Evolutionary conservation across 306 rosid genomes (phyloP).

Genomic region (Dalbergia cultrata): DNA sequence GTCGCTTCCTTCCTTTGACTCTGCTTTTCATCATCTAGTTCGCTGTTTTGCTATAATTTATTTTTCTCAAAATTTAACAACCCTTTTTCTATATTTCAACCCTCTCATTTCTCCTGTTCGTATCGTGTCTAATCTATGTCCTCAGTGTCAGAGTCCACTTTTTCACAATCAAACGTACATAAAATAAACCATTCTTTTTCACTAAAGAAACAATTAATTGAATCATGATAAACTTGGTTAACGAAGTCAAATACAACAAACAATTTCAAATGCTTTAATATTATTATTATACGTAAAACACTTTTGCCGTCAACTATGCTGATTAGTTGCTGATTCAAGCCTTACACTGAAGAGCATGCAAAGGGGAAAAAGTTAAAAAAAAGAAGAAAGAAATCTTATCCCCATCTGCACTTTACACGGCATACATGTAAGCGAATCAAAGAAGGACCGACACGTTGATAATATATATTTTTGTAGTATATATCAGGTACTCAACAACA

Average conservation of each 20-base stretch:
- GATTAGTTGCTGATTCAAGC: constrained; percentile 53
- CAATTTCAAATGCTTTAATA: background rate
- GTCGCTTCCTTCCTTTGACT: constrained; percentile 36
- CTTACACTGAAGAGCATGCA: constrained; percentile 44
- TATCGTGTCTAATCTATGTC: background rate
- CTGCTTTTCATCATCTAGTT: constrained; percentile 10
- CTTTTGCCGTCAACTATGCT: constrained; percentile 35
- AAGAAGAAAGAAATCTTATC: constrained; percentile 58
- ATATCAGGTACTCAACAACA: no score
- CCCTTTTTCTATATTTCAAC: constrained; percentile 16
- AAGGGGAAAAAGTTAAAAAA: constrained; percentile 18
- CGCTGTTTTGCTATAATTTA: background rate
- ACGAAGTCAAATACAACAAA: constrained; percentile 26
- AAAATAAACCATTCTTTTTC: background rate
- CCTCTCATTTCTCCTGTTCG: constrained; percentile 6
- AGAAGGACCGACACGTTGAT: constrained; percentile 6
- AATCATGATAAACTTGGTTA: background rate
- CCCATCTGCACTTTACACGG: constrained; percentile 66
- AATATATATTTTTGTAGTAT: background rate
- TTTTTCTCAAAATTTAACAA: background rate
- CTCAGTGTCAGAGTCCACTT: constrained; percentile 9
- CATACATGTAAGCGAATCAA: constrained; percentile 50
- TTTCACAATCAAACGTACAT: constrained; percentile 6
- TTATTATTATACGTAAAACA: constrained; percentile 34
- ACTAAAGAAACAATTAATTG: background rate